Conservation (phyloP, 805 yeast genomes). For the Ogataea saltuana region DNA sequence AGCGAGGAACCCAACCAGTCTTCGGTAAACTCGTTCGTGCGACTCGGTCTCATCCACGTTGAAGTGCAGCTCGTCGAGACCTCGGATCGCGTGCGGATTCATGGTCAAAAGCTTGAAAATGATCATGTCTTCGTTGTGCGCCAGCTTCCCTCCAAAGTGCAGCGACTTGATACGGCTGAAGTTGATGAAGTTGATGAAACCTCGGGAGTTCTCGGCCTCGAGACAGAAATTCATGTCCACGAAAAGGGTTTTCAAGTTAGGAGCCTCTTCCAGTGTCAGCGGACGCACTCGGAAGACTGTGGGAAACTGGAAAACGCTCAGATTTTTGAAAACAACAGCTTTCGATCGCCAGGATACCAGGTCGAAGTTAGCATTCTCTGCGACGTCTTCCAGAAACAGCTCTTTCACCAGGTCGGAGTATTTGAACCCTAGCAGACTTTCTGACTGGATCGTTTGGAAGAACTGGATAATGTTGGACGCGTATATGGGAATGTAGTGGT, state of each 20-base stretch:
- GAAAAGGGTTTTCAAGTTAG: slow-evolving; percentile 26
- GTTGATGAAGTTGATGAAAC: slow-evolving; percentile 29
- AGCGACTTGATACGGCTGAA: slow-evolving; percentile 20
- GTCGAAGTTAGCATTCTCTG: slow-evolving; percentile 18
- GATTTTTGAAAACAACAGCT: slow-evolving; percentile 18
- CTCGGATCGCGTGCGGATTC: slow-evolving; percentile 28
- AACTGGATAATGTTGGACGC: slow-evolving; percentile 18
- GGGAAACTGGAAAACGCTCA: slow-evolving; percentile 28
- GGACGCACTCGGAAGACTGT: slow-evolving; percentile 23
- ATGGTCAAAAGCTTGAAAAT: slow-evolving; percentile 32
- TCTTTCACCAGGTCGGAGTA: slow-evolving; percentile 29
- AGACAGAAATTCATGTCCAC: slow-evolving; percentile 34
- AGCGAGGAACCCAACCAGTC: slow-evolving; percentile 37
- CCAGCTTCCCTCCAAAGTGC: slow-evolving; percentile 32
- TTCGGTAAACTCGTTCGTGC: slow-evolving; percentile 32
- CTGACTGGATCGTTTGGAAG: slow-evolving; percentile 18
- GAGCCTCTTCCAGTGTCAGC: slow-evolving; percentile 28
- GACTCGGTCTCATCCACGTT: slow-evolving; percentile 25
- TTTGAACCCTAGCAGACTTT: slow-evolving; percentile 24
- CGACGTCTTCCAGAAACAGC: slow-evolving; percentile 27
- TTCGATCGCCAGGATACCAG: slow-evolving; percentile 26
- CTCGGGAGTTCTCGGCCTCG: slow-evolving; percentile 26
- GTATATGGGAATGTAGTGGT: slow-evolving; percentile 19
- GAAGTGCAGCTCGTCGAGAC: slow-evolving; percentile 30
- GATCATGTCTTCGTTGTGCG: slow-evolving; percentile 37